These are phyloP conservation scores for Mycena rebaudengoi DNA, from an alignment of 768 basidiomycete species.

Conservation along the genomic window DNA sequence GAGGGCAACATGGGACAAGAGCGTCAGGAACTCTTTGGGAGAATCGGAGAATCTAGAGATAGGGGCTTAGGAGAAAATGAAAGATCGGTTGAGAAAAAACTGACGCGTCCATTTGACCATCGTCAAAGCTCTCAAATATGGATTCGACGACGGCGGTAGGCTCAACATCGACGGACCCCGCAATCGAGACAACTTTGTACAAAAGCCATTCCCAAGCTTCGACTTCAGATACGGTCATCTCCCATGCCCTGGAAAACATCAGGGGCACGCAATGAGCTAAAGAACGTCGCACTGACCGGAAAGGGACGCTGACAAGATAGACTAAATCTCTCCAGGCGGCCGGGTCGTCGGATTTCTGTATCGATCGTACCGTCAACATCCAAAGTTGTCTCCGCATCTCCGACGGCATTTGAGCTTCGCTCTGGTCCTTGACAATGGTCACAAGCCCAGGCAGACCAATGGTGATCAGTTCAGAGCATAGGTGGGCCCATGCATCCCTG, in stretches of 20 bases:
- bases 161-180: slow-evolving; percentile 23
- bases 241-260: slow-evolving; percentile 50
- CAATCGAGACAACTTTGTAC: slow-evolving; percentile 37
- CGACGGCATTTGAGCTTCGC: slow-evolving; percentile 30
- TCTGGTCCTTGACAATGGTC: slow-evolving; percentile 38
- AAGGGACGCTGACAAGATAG: slow-evolving; percentile 55
- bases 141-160: slow-evolving; percentile 35
- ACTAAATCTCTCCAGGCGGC: slow-evolving; percentile 51
- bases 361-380: slow-evolving; percentile 50
- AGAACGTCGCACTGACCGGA: slow-evolving; percentile 46
- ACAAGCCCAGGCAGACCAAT: slow-evolving; percentile 50
- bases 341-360: slow-evolving; percentile 32
- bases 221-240: slow-evolving; percentile 50
- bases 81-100: too few relatives aligned
- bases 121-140: slow-evolving; percentile 37
- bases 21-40: slow-evolving; percentile 30
- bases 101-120: slow-evolving; percentile 12
- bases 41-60: slow-evolving; percentile 31
- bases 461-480: slow-evolving; percentile 59
- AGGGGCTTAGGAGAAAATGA: background rate
- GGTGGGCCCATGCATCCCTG: slow-evolving; percentile 51
- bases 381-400: slow-evolving; percentile 57
- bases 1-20: slow-evolving; percentile 35
- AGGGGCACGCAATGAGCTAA: background rate
- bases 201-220: slow-evolving; percentile 53